These are phyloP conservation scores for Trichoderma orchidacearum DNA, from an alignment of 495 filamentous ascomycete genomes.

Conservation along the genomic window DNA sequence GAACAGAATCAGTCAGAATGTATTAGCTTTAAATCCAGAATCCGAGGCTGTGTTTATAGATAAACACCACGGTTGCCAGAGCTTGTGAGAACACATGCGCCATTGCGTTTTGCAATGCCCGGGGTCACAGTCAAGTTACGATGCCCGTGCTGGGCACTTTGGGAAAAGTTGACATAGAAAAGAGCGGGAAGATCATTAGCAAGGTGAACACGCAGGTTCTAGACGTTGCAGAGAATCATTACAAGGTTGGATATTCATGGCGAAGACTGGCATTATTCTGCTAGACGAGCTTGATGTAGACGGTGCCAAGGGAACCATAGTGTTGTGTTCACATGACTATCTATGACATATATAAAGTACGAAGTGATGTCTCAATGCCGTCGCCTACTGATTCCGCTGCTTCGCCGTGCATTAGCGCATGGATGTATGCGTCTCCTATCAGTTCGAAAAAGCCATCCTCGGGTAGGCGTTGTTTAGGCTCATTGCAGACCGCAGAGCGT, in stretches of 20 bases:
- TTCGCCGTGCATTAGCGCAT: not conserved
- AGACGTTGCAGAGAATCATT: constrained; percentile 62
- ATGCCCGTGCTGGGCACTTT: constrained; percentile 59
- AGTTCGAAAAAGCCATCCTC: not conserved
- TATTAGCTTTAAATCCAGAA: constrained; percentile 39
- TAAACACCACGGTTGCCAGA: constrained; percentile 48
- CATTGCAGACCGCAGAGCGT: too few relatives aligned
- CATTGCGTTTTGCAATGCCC: constrained; percentile 65
- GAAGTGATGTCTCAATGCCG: not conserved
- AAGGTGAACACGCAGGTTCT: constrained; percentile 64
- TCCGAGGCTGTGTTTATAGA: constrained; percentile 61
- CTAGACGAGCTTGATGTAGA: not conserved
- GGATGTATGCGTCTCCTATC: not conserved
- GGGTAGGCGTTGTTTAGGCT: not conserved
- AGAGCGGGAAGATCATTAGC: constrained; percentile 59
- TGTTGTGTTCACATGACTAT: too few relatives aligned
- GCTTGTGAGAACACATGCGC: constrained; percentile 74
- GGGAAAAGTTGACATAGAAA: constrained; percentile 35
- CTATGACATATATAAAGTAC: not conserved
- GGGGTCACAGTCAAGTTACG: constrained; percentile 60
- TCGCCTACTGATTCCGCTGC: not conserved
- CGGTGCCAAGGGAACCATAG: too few relatives aligned
- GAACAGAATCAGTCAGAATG: constrained; percentile 44
- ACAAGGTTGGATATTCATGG: constrained; percentile 61
- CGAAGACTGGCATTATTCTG: constrained; percentile 64